These are phyloP conservation scores for Moringa oleifera DNA, from an alignment of 345 rosid species.

Conservation along the genomic window DNA sequence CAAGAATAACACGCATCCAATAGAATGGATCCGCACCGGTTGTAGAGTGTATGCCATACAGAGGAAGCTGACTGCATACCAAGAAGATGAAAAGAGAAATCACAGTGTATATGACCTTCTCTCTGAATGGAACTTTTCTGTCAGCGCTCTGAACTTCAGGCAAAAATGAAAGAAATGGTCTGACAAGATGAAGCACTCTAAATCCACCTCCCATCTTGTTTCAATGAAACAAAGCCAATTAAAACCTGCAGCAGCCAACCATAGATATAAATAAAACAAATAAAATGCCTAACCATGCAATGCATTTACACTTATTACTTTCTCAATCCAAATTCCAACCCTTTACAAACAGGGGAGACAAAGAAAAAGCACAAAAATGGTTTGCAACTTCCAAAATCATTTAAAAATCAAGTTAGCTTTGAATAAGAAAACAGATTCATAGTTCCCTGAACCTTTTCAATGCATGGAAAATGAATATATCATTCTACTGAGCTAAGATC, in stretches of 20 bases:
- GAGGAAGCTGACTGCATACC: conserved; percentile 76
- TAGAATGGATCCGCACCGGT: conserved; percentile 77
- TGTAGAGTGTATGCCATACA: conserved; percentile 66
- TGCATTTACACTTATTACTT: neutral
- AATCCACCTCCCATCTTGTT: conserved; percentile 65
- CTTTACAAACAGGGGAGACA: too few species aligned
- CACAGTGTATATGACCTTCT: conserved; percentile 75
- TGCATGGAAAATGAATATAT: too few species aligned
- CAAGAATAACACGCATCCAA: conserved; percentile 82
- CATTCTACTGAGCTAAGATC: too few species aligned
- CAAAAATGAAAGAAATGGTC: conserved; percentile 63
- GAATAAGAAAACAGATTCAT: too few species aligned
- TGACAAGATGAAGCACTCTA: conserved; percentile 68
- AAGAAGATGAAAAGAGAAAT: conserved; percentile 69
- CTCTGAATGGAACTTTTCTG: conserved; percentile 65
- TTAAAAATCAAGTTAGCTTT: too few species aligned
- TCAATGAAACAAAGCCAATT: neutral
- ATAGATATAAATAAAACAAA: neutral
- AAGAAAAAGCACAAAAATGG: neutral
- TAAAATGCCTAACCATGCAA: neutral
- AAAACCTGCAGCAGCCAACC: conserved; percentile 11
- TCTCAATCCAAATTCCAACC: neutral
- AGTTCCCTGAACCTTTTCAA: too few species aligned
- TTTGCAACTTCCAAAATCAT: neutral
- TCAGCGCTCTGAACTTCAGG: conserved; percentile 79